Evolutionary conservation across 106 monocot genomes (phyloP).

Genomic region (Allium sativum): DNA sequence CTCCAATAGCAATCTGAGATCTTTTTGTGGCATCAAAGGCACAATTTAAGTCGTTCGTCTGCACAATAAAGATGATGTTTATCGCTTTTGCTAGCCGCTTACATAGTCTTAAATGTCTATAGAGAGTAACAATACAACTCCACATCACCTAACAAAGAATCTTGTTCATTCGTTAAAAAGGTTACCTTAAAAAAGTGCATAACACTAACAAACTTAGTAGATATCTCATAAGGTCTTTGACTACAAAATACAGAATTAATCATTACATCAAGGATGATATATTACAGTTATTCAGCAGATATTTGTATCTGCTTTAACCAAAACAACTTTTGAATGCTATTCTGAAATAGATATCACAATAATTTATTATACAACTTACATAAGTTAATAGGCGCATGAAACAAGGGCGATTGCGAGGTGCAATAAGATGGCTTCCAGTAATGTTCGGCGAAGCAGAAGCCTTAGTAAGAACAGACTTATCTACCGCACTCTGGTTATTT

Average conservation of each 20-base stretch:
- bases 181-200: not conserved
- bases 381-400: conserved; percentile 14
- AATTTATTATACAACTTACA: conserved; percentile 15
- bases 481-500: conserved; percentile 47
- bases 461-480: conserved; percentile 49
- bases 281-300: not conserved
- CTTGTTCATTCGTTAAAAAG: not conserved
- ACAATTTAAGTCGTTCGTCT: conserved; percentile 12
- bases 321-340: conserved; percentile 1
- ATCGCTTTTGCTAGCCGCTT: no score
- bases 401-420: conserved; percentile 18
- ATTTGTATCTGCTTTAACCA: not conserved
- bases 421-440: conserved; percentile 21
- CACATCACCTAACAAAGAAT: not conserved
- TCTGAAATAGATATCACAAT: not conserved
- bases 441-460: conserved; percentile 56
- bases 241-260: no score
- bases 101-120: no score
- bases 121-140: no score
- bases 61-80: not conserved
- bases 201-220: not conserved
- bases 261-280: no score
- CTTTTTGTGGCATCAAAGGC: conserved; percentile 51
- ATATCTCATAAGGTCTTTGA: not conserved
- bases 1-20: conserved; percentile 37